Evolutionary conservation across 441 rosid species (phyloP), one percentile per base, ranked within the genome.

Genomic region (Adansonia rubrostipa): DNA sequence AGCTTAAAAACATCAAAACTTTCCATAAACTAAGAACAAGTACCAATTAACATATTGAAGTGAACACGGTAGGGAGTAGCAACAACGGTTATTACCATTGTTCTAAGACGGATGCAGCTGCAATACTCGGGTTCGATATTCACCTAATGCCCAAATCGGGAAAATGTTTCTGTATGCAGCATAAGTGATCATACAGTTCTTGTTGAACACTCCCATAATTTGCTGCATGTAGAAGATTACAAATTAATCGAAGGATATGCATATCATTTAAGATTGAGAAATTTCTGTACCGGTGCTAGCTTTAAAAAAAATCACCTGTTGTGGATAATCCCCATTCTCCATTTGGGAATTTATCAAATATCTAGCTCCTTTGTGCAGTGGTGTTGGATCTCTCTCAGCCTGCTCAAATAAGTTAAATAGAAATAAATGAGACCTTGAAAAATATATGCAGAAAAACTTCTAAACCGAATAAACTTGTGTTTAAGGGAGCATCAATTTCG

Each of bases 261-360:
- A 28, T 15, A 2, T 62, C 14, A 6, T 33, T 51, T 14, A 8
- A 48, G 7, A 50, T 47, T 36, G 56, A 48, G 8, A 20, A 5
- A 20, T 47, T 19, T 19, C 9, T 5, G 56, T n/a, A 68, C n/a
- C n/a, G 6, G 2, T 14, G 22, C 2, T 6, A 5, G 4, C 6
- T 1, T 14, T 36, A 36, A 36, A 36, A 13, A 22, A 24, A 60
- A 20, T 79, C 75, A 90, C 91, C 92, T 90, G 44, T 76, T 85
- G 90, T 5, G 91, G 94, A 77, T 81, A 89, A 84, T 91, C 89
- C 57, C 92, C 94, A 75, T 86, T 87, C 75, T 88, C 87, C 90
- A 88, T 84, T 73, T 89, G 92, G 22, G 89, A 77, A 80, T 89
- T 87, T 85, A 89, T 86, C 79, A 91, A 82, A 69, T 63, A 80